These are phyloP conservation scores for Sarcomyxa edulis DNA, from an alignment of 768 basidiomycete genomes.

Conservation along the genomic window DNA sequence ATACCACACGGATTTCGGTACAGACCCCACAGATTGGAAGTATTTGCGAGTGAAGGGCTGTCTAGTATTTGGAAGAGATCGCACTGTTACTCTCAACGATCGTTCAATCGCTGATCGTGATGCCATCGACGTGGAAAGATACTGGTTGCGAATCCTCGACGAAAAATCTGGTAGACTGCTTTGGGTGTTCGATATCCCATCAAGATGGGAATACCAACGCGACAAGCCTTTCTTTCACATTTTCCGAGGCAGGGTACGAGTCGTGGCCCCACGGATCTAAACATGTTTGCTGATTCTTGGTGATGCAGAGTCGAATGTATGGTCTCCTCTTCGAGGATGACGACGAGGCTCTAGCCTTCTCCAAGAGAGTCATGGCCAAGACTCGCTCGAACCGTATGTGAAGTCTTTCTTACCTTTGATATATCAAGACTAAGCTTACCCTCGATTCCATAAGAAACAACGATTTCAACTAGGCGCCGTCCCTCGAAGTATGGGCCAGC, in stretches of 20 bases:
- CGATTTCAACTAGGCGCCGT: too few species aligned
- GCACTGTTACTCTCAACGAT: slow-evolving; percentile 7
- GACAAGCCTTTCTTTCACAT: slow-evolving; percentile 92
- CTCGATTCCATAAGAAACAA: too few species aligned
- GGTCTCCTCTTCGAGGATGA: slow-evolving; percentile 50
- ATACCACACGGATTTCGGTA: slow-evolving; percentile 54
- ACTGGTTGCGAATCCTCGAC: slow-evolving; percentile 66
- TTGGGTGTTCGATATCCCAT: slow-evolving; percentile 65
- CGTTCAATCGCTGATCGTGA: slow-evolving; percentile 5
- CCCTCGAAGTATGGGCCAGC: slow-evolving; percentile 15
- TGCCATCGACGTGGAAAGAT: slow-evolving; percentile 18
- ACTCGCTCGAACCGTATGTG: slow-evolving; percentile 21
- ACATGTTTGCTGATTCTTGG: slow-evolving; percentile 21
- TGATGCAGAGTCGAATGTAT: slow-evolving; percentile 46
- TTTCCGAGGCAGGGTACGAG: slow-evolving; percentile 76
- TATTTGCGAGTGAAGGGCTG: slow-evolving; percentile 57
- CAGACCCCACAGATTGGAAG: slow-evolving; percentile 46
- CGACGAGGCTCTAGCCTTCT: slow-evolving; percentile 37
- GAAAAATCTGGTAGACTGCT: slow-evolving; percentile 50
- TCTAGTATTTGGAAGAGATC: slow-evolving; percentile 47
- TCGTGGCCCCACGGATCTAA: neutral
- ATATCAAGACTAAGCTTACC: too few species aligned
- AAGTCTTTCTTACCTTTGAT: too few species aligned
- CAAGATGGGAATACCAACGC: slow-evolving; percentile 62
- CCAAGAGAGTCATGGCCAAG: slow-evolving; percentile 29